These are phyloP conservation scores for Pseudocercospora vitis DNA, from an alignment of 2,329 filamentous ascomycete species.

Conservation along the genomic window DNA sequence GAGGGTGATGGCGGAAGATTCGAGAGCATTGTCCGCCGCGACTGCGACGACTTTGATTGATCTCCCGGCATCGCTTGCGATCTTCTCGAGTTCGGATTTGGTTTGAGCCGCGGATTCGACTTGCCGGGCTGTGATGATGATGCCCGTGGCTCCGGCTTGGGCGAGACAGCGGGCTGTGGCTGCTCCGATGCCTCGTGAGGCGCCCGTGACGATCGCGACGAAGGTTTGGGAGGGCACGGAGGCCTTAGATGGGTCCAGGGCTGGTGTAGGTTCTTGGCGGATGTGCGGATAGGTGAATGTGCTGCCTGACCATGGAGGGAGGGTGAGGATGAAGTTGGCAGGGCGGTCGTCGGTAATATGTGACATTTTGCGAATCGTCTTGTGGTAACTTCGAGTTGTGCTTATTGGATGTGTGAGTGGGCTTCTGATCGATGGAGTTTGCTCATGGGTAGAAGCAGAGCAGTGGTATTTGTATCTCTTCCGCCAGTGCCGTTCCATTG, in stretches of 20 bases:
- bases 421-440: not conserved
- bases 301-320: constrained; percentile 11
- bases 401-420: not conserved
- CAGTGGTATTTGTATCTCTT: not conserved
- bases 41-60: constrained; percentile 9
- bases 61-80: constrained; percentile 2
- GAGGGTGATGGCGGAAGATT: constrained; percentile 1
- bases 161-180: constrained; percentile 37
- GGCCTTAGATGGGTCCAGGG: constrained; percentile 1
- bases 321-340: constrained; percentile 7
- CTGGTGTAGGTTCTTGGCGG: not conserved
- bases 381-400: not conserved
- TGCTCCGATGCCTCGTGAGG: constrained; percentile 36
- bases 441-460: not conserved
- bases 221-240: constrained; percentile 21
- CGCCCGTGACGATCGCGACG: constrained; percentile 38
- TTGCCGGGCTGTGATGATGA: constrained; percentile 35
- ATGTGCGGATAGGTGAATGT: constrained; percentile 10
- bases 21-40: not conserved
- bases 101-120: constrained; percentile 26
- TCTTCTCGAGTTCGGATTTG: constrained; percentile 17
- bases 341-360: not conserved
- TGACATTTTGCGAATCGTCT: not conserved
- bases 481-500: not conserved
- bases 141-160: constrained; percentile 31